Base-by-base conservation (phyloP, 345 rosid species). In the Brassica cretica region DNA sequence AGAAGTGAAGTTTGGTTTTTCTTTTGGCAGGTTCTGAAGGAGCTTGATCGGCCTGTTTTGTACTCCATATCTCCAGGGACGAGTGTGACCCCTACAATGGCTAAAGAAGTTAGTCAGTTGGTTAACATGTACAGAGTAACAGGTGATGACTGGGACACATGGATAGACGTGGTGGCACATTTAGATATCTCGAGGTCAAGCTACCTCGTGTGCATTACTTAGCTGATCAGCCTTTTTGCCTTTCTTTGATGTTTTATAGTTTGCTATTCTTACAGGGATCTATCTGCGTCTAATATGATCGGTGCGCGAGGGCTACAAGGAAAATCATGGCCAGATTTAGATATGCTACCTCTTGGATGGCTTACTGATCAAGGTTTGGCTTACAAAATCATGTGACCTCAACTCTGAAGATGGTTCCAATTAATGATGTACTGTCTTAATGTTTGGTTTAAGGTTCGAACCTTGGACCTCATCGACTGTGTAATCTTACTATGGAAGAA, bases 31-130 rank as follows among this genome's bases (percentile, higher is more conserved):
- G 89, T 90, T 75, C 83, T 94, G 46, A 83, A 86, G 79, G 87
- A 81, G 79, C 89, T 90, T 46, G 84, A 84, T 73, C 93, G 86
- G 15, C 95, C 95, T 37, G 85, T 94, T 74, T 62, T 94, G 21
- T 94, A 94, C 75, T 94, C 98, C 1, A 11, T 94, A 79, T 94
- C 97, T 68, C 98, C 98, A 64, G 98, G 98, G 76, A 90, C 93
- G 56, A 83, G 92, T 67, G 97, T 77, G 72, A 86, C 90, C 19
- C 97, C 98, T 77, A 71, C 83, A 33, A 82, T 88, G 97, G 97
- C 98, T 63, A 87, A 88, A 85, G 87, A 84, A 68, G 84, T 90
- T 39, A 82, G 88, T 75, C 86, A 82, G 39, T 74, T 89, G 32
- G 93, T 85, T 64, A 92, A 88, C 87, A 88, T 90, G 97, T 94